A percentile compares a stretch with the other conserved stretches of the same genome.
Conservation (phyloP, 495 filamentous ascomycete species). For the Annulohypoxylon moriforme region DNA sequence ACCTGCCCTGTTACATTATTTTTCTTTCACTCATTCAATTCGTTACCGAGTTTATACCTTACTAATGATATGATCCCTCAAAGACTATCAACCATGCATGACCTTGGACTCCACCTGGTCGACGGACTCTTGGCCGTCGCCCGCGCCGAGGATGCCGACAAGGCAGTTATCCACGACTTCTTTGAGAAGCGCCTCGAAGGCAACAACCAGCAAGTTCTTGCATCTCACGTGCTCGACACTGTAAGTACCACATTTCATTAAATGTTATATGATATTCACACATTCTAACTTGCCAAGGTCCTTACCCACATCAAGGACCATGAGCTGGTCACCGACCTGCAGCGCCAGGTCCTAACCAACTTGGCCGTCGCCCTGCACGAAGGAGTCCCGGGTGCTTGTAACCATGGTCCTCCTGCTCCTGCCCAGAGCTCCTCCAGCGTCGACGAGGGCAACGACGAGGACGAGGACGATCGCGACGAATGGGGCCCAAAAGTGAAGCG, state of each 20-base stretch:
- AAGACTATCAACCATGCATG: conserved; percentile 7
- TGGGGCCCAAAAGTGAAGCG: too few relatives aligned
- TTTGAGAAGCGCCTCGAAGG: not conserved
- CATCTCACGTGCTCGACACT: not conserved
- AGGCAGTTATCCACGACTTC: conserved; percentile 2
- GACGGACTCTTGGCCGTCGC: not conserved
- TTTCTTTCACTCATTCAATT: not conserved
- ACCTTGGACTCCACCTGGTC: not conserved
- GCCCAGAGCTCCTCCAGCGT: too few relatives aligned
- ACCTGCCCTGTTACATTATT: not conserved
- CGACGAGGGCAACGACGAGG: not conserved
- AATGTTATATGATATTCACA: not conserved
- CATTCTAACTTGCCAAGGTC: conserved; percentile 11
- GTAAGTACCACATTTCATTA: conserved; percentile 11
- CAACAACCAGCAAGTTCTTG: not conserved
- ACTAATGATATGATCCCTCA: not conserved
- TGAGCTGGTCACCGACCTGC: not conserved
- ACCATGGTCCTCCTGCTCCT: not conserved
- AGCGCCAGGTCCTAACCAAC: conserved; percentile 19
- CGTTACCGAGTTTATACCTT: not conserved
- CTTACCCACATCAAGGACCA: not conserved
- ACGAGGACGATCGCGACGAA: not conserved
- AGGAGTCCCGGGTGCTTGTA: not conserved
- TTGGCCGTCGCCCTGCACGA: not conserved
- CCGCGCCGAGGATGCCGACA: not conserved